Conservation (phyloP, 306 rosid species). For the Psophocarpus tetragonolobus region DNA sequence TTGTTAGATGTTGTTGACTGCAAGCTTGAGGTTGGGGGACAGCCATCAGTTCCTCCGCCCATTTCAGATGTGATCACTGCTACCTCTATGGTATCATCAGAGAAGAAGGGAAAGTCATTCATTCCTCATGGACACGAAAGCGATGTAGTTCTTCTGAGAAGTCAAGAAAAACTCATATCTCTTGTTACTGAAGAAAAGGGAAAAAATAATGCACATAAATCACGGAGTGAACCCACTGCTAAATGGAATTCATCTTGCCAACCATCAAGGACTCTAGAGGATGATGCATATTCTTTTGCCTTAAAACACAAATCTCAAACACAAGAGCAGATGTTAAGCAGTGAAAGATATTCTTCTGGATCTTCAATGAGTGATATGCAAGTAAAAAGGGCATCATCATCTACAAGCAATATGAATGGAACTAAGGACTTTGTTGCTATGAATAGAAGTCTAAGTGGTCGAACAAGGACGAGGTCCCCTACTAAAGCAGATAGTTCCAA, state of each 20-base stretch:
- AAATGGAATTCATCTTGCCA: slow-evolving; percentile 50
- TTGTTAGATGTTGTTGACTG: slow-evolving; percentile 49
- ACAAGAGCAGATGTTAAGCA: slow-evolving; percentile 43
- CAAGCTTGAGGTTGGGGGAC: slow-evolving; percentile 43
- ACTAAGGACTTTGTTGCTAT: slow-evolving; percentile 75
- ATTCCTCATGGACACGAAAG: slow-evolving; percentile 43
- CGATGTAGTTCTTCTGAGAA: slow-evolving; percentile 44
- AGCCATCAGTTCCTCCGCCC: slow-evolving; percentile 34
- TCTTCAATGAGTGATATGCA: slow-evolving; percentile 47
- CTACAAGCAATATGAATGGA: slow-evolving; percentile 44
- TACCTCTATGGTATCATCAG: slow-evolving; percentile 42
- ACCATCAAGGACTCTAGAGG: slow-evolving; percentile 38
- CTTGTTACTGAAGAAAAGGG: slow-evolving; percentile 45
- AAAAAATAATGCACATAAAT: slow-evolving; percentile 4
- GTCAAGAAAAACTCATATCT: slow-evolving; percentile 36
- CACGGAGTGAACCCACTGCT: slow-evolving; percentile 35
- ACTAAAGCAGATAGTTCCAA: slow-evolving; percentile 54
- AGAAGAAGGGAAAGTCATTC: slow-evolving; percentile 41
- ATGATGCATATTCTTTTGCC: slow-evolving; percentile 45
- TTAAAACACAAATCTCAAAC: slow-evolving; percentile 48
- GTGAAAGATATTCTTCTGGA: slow-evolving; percentile 48
- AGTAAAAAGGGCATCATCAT: slow-evolving; percentile 53
- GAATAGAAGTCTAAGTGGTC: slow-evolving; percentile 63
- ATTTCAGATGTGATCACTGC: slow-evolving; percentile 40
- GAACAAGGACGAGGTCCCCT: slow-evolving; percentile 48